Percentiles rank a stretch among this genome's conserved stretches.
Evolutionary conservation across 352 stramenopile species (phyloP).

Genomic region (Phytophthora citrophthora): DNA sequence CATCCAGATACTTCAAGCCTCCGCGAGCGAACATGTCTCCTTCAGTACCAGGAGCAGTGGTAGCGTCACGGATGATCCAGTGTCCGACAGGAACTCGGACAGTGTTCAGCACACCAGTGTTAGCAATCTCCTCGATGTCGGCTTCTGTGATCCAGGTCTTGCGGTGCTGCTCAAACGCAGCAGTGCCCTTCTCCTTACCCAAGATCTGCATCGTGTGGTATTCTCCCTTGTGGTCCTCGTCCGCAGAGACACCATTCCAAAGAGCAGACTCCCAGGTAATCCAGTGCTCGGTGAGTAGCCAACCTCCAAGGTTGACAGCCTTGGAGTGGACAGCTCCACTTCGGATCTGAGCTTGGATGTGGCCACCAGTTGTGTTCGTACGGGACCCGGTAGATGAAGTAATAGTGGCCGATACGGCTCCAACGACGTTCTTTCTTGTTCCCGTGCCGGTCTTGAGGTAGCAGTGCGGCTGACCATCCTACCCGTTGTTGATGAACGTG

Average conservation of each 20-base stretch:
- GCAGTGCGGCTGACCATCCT: constrained; percentile 34
- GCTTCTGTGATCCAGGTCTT: constrained; percentile 24
- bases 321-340: constrained; percentile 12
- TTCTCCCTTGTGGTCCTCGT: constrained; percentile 2
- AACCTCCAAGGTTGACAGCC: constrained; percentile 22
- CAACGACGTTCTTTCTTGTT: constrained; percentile 12
- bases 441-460: constrained; percentile 35
- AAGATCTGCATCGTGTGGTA: constrained; percentile 17
- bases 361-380: background rate
- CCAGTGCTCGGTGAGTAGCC: constrained; percentile 27
- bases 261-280: constrained; percentile 18
- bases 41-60: constrained; percentile 17
- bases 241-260: background rate
- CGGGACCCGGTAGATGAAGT: background rate
- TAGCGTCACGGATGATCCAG: constrained; percentile 49
- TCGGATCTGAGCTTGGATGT: constrained; percentile 18
- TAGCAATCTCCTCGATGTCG: constrained; percentile 24
- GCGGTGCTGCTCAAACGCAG: constrained; percentile 19
- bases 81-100: constrained; percentile 51
- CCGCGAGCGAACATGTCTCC: constrained; percentile 28
- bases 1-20: constrained; percentile 56
- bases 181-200: constrained; percentile 12
- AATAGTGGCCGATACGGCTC: constrained; percentile 30
- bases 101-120: constrained; percentile 45
- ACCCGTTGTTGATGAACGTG: constrained; percentile 37